Evolutionary conservation across 352 stramenopile species (phyloP).

Genomic region (Phytophthora cryptogea): DNA sequence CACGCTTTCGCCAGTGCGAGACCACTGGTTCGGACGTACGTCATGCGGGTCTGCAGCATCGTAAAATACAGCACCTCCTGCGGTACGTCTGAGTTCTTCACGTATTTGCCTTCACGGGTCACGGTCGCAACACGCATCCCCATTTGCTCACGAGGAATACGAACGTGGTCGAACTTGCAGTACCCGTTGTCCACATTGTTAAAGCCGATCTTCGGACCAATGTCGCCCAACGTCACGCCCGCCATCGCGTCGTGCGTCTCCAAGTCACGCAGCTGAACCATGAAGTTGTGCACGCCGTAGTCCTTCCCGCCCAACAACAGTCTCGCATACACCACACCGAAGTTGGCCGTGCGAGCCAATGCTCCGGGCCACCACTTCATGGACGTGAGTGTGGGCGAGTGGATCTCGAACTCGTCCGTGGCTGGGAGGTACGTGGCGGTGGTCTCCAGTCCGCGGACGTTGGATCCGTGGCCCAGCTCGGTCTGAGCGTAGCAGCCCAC

Average conservation of each 20-base stretch:
- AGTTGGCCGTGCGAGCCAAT: conserved; percentile 94
- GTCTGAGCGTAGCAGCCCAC: conserved; percentile 89
- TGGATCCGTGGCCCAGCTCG: conserved; percentile 90
- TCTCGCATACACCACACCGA: conserved; percentile 84
- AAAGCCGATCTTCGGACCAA: conserved; percentile 75
- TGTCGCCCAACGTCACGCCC: conserved; percentile 64
- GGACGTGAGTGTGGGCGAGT: conserved; percentile 94
- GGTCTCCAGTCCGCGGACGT: conserved; percentile 92
- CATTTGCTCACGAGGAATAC: conserved; percentile 72
- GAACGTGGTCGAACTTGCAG: conserved; percentile 58
- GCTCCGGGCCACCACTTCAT: conserved; percentile 97
- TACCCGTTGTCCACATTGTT: conserved; percentile 80
- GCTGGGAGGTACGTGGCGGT: conserved; percentile 93
- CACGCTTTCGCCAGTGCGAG: conserved; percentile 81
- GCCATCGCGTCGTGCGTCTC: conserved; percentile 65
- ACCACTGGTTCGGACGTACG: conserved; percentile 56
- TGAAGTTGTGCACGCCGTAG: conserved; percentile 96
- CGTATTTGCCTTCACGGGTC: conserved; percentile 61
- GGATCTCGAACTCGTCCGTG: conserved; percentile 93
- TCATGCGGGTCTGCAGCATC: conserved; percentile 80
- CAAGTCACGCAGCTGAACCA: conserved; percentile 93
- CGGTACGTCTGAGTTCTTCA: conserved; percentile 50
- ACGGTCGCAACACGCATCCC: conserved; percentile 67
- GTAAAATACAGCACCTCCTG: conserved; percentile 79
- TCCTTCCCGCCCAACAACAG: conserved; percentile 85